These are phyloP conservation scores for Fraxinus velutina DNA, from an alignment of 305 asterid genomes.

Conservation along the genomic window DNA sequence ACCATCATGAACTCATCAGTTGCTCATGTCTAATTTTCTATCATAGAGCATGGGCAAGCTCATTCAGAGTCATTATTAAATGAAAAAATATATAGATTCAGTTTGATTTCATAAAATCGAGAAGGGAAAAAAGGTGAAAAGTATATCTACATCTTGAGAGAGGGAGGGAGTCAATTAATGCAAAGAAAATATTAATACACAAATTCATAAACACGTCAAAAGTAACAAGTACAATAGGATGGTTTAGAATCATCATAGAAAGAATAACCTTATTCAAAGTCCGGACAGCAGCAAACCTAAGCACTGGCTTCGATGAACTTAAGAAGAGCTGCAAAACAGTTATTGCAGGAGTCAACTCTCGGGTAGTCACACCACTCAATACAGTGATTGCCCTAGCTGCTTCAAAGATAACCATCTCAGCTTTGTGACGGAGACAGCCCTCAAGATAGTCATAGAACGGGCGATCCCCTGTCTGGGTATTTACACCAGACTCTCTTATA, in stretches of 20 bases:
- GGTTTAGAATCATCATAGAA: conserved; percentile 6
- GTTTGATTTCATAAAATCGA: not conserved
- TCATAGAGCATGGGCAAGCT: not conserved
- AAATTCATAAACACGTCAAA: conserved; percentile 6
- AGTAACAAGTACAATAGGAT: not conserved
- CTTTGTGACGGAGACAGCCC: conserved; percentile 92
- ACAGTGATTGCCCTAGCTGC: conserved; percentile 97
- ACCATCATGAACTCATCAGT: not conserved
- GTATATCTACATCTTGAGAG: not conserved
- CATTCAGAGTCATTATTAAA: not conserved
- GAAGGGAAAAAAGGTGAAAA: not conserved
- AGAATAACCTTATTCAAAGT: conserved; percentile 78
- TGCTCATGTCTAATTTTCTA: not conserved
- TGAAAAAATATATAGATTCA: not conserved
- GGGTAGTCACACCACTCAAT: conserved; percentile 67
- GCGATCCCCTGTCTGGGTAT: conserved; percentile 72
- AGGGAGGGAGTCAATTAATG: not conserved
- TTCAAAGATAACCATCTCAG: conserved; percentile 93
- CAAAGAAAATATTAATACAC: not conserved
- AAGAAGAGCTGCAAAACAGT: conserved; percentile 84
- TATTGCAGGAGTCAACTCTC: conserved; percentile 92
- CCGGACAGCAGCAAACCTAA: conserved; percentile 96
- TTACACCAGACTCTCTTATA: conserved; percentile 74
- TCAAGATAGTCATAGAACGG: conserved; percentile 92
- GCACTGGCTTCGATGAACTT: conserved; percentile 91